Conservation (phyloP, 169 alveolate species). For the Prorocentrum cordatum region DNA sequence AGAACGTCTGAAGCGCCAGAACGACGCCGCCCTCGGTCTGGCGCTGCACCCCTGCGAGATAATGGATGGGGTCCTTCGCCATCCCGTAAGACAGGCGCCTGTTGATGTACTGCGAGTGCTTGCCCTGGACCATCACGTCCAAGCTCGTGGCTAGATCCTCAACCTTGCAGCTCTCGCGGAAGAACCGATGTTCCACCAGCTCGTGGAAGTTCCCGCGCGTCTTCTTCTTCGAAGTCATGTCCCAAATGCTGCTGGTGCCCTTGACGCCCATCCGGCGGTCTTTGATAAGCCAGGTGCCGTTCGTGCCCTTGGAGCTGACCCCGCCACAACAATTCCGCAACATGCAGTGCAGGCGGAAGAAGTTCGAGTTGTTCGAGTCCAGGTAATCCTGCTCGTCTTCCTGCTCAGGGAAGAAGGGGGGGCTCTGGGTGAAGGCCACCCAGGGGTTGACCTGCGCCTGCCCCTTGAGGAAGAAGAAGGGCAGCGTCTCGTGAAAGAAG, state of each 20-base stretch:
- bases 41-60: conserved; percentile 60
- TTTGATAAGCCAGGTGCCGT: conserved; percentile 29
- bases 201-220: conserved; percentile 22
- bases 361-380: conserved; percentile 37
- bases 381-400: conserved; percentile 33
- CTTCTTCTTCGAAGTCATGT: too few relatives aligned
- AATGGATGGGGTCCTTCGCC: conserved; percentile 53
- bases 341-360: conserved; percentile 59
- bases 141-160: conserved; percentile 37
- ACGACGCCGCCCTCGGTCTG: conserved; percentile 61
- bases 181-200: conserved; percentile 27
- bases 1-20: conserved; percentile 41
- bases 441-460: conserved; percentile 27
- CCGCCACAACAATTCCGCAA: conserved; percentile 58
- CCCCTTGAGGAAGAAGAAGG: conserved; percentile 16
- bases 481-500: conserved; percentile 39
- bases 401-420: conserved; percentile 46
- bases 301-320: conserved; percentile 36
- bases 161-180: conserved; percentile 56
- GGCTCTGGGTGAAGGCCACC: conserved; percentile 55
- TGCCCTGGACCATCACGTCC: conserved; percentile 16
- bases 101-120: conserved; percentile 51
- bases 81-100: conserved; percentile 45
- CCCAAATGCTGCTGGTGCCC: too few relatives aligned
- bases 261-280: not conserved